Percentiles rank a stretch among this genome's conserved stretches.
Evolutionary conservation across 2,329 filamentous ascomycete genomes (phyloP).

Genomic region (Diplodia intermedia): DNA sequence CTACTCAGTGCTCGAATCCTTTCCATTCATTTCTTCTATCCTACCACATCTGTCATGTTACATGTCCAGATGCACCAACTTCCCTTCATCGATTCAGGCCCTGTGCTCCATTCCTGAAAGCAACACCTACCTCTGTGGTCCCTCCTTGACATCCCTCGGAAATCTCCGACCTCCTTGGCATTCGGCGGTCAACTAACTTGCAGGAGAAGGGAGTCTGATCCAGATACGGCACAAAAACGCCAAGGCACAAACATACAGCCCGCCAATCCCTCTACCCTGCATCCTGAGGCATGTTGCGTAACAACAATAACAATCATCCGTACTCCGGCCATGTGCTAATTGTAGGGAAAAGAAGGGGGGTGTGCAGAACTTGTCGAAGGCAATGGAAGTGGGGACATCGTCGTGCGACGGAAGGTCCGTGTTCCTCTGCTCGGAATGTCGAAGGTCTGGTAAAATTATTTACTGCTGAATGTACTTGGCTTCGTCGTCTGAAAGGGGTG

Average conservation of each 20-base stretch:
- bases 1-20: background rate
- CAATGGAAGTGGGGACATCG: background rate
- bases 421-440: background rate
- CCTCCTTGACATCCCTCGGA: background rate
- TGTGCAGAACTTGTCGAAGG: background rate
- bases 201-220: constrained; percentile 5
- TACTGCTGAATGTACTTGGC: constrained; percentile 12
- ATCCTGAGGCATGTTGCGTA: background rate
- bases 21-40: constrained; percentile 22
- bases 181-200: background rate
- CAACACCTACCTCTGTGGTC: background rate
- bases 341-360: background rate
- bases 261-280: constrained; percentile 18
- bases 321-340: constrained; percentile 29
- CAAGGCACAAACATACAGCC: constrained; percentile 10
- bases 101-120: background rate
- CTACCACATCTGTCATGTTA: constrained; percentile 15
- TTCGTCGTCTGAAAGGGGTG: background rate
- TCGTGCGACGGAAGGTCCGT: background rate
- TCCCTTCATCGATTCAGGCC: background rate
- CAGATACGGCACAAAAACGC: constrained; percentile 21
- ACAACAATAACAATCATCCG: constrained; percentile 18
- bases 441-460: constrained; percentile 20
- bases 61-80: constrained; percentile 28
- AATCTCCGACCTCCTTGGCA: background rate